These are phyloP conservation scores for Cyanophora paradoxa DNA, from an alignment of 78 protist genomes.

Conservation along the genomic window DNA sequence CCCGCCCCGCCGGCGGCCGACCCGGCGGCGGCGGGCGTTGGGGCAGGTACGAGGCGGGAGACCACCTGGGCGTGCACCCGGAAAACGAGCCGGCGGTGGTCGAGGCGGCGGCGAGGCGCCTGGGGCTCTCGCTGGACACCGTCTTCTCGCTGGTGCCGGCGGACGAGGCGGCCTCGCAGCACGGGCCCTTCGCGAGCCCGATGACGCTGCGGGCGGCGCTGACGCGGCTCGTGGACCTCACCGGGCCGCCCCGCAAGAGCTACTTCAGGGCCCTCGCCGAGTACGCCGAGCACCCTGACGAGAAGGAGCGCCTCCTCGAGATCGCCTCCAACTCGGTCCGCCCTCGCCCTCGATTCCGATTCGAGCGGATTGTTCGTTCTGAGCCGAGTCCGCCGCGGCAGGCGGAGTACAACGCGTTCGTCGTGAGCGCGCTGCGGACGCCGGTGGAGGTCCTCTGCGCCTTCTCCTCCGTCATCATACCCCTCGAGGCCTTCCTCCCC, in stretches of 20 bases:
- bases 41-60: constrained; percentile 60
- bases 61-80: constrained; percentile 70
- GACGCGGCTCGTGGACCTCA: constrained; percentile 31
- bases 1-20: too few relatives aligned
- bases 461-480: constrained; percentile 23
- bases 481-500: too few relatives aligned
- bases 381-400: too few relatives aligned
- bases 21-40: too few relatives aligned
- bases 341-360: too few relatives aligned
- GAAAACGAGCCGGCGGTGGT: constrained; percentile 52
- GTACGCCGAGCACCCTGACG: background rate
- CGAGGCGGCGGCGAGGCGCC: constrained; percentile 18
- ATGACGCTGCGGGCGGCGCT: constrained; percentile 37
- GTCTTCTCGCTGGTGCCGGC: constrained; percentile 28
- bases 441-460: constrained; percentile 30
- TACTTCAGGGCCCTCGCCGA: constrained; percentile 13
- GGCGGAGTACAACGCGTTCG: background rate
- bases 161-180: constrained; percentile 15
- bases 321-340: constrained; percentile 2
- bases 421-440: background rate
- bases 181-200: constrained; percentile 40
- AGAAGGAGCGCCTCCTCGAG: background rate
- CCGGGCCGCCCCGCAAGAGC: background rate
- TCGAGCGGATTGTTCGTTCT: too few relatives aligned
- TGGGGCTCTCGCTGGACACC: constrained; percentile 26